Conservation (phyloP, 495 filamentous ascomycete genomes). For the Penicillium angulare region DNA sequence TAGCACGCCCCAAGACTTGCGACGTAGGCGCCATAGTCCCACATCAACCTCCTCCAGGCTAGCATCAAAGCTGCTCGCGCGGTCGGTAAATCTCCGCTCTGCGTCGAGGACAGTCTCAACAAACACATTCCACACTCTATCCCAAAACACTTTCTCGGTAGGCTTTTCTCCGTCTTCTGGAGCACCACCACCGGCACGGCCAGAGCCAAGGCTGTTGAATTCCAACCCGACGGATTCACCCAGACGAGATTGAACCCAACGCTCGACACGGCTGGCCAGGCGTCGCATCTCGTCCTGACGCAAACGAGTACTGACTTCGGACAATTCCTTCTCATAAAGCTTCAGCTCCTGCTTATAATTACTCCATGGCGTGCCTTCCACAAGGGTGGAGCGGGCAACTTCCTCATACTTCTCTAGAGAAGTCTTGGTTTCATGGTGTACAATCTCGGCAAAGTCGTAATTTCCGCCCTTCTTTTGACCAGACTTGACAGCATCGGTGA, state of each 20-base stretch:
- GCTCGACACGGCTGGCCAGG: slow-evolving; percentile 82
- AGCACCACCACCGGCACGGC: slow-evolving; percentile 73
- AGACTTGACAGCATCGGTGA: slow-evolving; percentile 75
- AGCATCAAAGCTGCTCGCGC: slow-evolving; percentile 90
- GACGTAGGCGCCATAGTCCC: slow-evolving; percentile 85
- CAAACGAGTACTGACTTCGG: slow-evolving; percentile 77
- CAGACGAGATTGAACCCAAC: slow-evolving; percentile 85
- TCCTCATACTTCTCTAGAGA: slow-evolving; percentile 73
- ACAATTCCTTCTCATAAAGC: slow-evolving; percentile 74
- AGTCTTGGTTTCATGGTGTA: slow-evolving; percentile 73
- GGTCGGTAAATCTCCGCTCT: slow-evolving; percentile 77
- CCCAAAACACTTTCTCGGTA: slow-evolving; percentile 85
- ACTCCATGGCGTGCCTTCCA: slow-evolving; percentile 80
- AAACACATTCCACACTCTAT: slow-evolving; percentile 90
- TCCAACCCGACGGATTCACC: slow-evolving; percentile 86
- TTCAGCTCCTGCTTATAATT: slow-evolving; percentile 64
- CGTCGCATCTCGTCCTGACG: slow-evolving; percentile 94
- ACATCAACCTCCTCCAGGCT: slow-evolving; percentile 88
- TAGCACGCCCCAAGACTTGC: slow-evolving; percentile 91
- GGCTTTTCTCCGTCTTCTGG: slow-evolving; percentile 76
- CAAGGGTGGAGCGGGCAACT: slow-evolving; percentile 68
- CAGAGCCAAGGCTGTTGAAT: slow-evolving; percentile 90
- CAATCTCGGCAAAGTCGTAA: slow-evolving; percentile 96
- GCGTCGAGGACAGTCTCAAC: slow-evolving; percentile 81
- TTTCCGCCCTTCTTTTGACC: slow-evolving; percentile 85